These are phyloP conservation scores for Gentiana straminea DNA, from an alignment of 257 asterid species.

Conservation along the genomic window DNA sequence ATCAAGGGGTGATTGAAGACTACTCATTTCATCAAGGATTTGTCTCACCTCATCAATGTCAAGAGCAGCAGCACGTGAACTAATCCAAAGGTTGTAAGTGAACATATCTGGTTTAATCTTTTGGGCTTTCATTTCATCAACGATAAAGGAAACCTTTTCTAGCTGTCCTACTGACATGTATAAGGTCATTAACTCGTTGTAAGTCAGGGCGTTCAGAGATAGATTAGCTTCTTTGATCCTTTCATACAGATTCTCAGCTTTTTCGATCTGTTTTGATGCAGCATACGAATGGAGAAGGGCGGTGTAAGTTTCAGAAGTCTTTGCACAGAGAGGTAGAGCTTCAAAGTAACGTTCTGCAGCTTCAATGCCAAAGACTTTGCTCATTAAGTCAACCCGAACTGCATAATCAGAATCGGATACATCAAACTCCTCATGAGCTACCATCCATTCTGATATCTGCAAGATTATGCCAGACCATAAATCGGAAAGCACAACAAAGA, in stretches of 20 bases:
- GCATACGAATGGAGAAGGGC: constrained; percentile 94
- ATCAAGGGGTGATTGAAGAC: constrained; percentile 28
- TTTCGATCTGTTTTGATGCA: constrained; percentile 41
- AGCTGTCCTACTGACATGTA: constrained; percentile 76
- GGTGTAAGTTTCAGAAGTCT: constrained; percentile 80
- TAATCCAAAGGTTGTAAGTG: constrained; percentile 75
- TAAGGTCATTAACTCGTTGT: constrained; percentile 85
- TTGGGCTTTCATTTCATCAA: constrained; percentile 54
- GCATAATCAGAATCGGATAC: constrained; percentile 75
- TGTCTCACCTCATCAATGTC: constrained; percentile 48
- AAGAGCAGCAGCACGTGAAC: constrained; percentile 74
- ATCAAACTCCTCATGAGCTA: constrained; percentile 49
- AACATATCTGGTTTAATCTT: constrained; percentile 56
- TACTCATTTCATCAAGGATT: constrained; percentile 57
- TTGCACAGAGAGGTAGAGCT: constrained; percentile 47
- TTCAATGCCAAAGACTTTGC: constrained; percentile 84
- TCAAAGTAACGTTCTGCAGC: constrained; percentile 92
- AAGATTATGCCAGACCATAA: constrained; percentile 18
- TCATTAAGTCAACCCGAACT: constrained; percentile 67
- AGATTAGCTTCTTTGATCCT: constrained; percentile 52
- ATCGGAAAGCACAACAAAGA: constrained; percentile 1
- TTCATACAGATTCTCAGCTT: constrained; percentile 62
- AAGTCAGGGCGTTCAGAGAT: constrained; percentile 57
- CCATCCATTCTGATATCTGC: constrained; percentile 95
- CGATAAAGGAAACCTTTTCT: constrained; percentile 52